These are phyloP conservation scores for Neopestalotiopsis sp. DNA, from an alignment of 2,329 filamentous ascomycete genomes.

Conservation along the genomic window DNA sequence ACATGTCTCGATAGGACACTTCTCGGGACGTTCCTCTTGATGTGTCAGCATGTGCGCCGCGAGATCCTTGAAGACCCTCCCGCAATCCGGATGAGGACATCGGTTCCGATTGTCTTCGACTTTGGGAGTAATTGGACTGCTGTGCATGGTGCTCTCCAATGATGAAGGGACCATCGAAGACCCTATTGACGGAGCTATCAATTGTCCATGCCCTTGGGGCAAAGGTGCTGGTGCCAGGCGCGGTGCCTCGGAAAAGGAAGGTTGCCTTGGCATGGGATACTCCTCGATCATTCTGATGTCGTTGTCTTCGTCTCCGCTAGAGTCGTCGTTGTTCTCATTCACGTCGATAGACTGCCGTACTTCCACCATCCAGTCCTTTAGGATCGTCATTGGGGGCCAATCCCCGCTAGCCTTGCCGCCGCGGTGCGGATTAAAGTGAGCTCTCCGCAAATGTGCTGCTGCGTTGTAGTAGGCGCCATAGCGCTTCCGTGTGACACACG, in stretches of 20 bases:
- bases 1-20: constrained; percentile 90
- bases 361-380: constrained; percentile 67
- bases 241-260: constrained; percentile 36
- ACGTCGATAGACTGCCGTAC: constrained; percentile 54
- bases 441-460: constrained; percentile 61
- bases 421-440: constrained; percentile 61
- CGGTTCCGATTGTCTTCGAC: constrained; percentile 46
- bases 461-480: constrained; percentile 66
- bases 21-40: constrained; percentile 87
- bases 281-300: constrained; percentile 50
- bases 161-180: constrained; percentile 38
- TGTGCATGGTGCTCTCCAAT: constrained; percentile 37
- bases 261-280: constrained; percentile 46
- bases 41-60: constrained; percentile 96
- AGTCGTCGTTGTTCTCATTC: constrained; percentile 49
- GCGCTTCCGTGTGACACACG: constrained; percentile 59
- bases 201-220: constrained; percentile 33
- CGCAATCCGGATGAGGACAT: constrained; percentile 84
- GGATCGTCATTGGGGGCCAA: constrained; percentile 61
- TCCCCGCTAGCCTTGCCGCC: constrained; percentile 63
- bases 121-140: constrained; percentile 36
- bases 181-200: constrained; percentile 38
- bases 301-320: constrained; percentile 58
- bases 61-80: constrained; percentile 85
- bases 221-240: constrained; percentile 37